Conservation (phyloP, 208 protist genomes). For the Jaenimonas drosophilae region DNA sequence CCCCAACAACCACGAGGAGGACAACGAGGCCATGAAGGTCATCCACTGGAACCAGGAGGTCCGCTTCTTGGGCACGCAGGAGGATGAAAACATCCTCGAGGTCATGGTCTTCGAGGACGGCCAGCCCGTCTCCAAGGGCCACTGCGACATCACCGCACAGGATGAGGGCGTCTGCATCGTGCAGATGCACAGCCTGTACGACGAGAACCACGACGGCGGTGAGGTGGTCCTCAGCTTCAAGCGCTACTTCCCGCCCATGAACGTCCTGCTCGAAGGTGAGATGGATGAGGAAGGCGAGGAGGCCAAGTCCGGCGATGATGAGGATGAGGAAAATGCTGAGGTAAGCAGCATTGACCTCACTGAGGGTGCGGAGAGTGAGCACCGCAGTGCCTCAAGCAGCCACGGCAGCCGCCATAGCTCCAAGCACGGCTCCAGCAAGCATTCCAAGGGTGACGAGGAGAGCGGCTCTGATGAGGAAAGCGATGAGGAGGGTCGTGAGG, state of each 20-base stretch:
- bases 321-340: not conserved
- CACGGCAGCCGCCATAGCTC: conserved; percentile 9
- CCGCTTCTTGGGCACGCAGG: conserved; percentile 70
- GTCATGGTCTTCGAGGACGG: conserved; percentile 53
- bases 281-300: conserved; percentile 12
- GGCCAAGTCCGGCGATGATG: conserved; percentile 1
- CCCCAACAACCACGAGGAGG: conserved; percentile 28
- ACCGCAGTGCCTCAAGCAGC: not conserved
- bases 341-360: too few species aligned
- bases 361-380: not conserved
- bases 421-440: conserved; percentile 2
- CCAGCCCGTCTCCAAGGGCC: conserved; percentile 35
- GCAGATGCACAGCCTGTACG: conserved; percentile 46
- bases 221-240: conserved; percentile 78
- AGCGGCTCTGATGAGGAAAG: not conserved
- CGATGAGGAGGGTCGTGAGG: conserved; percentile 4
- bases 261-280: not conserved
- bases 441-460: conserved; percentile 1
- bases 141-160: conserved; percentile 11
- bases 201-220: conserved; percentile 22
- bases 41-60: conserved; percentile 85
- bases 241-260: conserved; percentile 26
- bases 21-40: conserved; percentile 28
- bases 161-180: conserved; percentile 46
- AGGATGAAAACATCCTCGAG: conserved; percentile 30